A percentile compares a stretch with the other conserved stretches of the same genome.
These are phyloP conservation scores for Coemansia sp. DNA, from an alignment of 192 early-diverging fungal species.

Conservation along the genomic window DNA sequence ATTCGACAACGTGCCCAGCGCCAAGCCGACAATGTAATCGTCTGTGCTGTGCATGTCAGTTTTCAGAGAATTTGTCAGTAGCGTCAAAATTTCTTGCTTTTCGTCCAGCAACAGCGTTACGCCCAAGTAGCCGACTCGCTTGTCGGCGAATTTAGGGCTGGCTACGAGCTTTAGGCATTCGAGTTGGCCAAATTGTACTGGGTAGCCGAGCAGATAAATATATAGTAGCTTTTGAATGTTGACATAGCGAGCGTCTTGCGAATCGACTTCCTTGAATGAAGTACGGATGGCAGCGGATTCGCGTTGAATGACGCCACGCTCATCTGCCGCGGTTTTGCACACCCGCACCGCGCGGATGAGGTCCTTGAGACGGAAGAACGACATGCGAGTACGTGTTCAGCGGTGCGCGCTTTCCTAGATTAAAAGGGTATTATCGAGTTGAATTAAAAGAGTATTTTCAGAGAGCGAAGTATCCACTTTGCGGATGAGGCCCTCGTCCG, in stretches of 20 bases:
- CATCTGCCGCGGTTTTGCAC: slow-evolving; percentile 98
- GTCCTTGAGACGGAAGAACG: slow-evolving; percentile 65
- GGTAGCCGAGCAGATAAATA: slow-evolving; percentile 98
- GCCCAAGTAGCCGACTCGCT: slow-evolving; percentile 97
- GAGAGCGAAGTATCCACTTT: not conserved
- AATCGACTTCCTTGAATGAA: slow-evolving; percentile 94
- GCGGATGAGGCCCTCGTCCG: not conserved
- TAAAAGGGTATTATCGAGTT: not conserved
- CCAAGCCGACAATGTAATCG: slow-evolving; percentile 97
- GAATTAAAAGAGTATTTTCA: not conserved
- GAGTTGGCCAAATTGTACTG: slow-evolving; percentile 99
- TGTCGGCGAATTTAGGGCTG: slow-evolving; percentile 91
- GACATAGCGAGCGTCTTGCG: slow-evolving; percentile 79
- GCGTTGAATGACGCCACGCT: slow-evolving; percentile 95
- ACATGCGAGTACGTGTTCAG: slow-evolving; percentile 31
- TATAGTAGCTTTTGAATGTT: slow-evolving; percentile 98
- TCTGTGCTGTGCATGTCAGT: slow-evolving; percentile 94
- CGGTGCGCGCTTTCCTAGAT: not conserved
- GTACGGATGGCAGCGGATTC: slow-evolving; percentile 96
- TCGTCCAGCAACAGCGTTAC: slow-evolving; percentile 98
- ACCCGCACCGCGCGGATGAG: slow-evolving; percentile 97
- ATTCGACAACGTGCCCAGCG: slow-evolving; percentile 94
- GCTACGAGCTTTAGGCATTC: slow-evolving; percentile 98
- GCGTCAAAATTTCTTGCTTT: slow-evolving; percentile 94
- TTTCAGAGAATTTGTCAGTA: slow-evolving; percentile 97